A percentile compares a stretch with the other conserved stretches of the same genome.
These are phyloP conservation scores for Mediolabrus comicus DNA, from an alignment of 108 stramenopile species.

Conservation along the genomic window DNA sequence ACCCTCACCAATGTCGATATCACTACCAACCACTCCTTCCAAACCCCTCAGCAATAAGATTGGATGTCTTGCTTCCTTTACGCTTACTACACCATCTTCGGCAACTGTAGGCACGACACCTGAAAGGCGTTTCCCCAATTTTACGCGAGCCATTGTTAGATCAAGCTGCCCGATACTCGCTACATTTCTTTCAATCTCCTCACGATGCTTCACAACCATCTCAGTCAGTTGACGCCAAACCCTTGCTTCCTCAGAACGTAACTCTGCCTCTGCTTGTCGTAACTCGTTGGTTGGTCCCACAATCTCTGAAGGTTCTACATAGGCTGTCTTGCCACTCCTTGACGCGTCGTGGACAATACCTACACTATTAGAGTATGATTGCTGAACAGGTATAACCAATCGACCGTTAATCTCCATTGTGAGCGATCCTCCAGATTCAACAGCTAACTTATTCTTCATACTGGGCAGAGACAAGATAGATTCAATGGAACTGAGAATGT, in stretches of 20 bases:
- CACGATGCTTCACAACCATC: conserved; percentile 50
- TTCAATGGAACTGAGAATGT: conserved; percentile 65
- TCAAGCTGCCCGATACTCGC: conserved; percentile 74
- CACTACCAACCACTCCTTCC: conserved; percentile 82
- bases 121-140: conserved; percentile 61
- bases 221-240: conserved; percentile 72
- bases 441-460: conserved; percentile 64
- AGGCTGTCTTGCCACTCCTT: conserved; percentile 88
- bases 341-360: conserved; percentile 91
- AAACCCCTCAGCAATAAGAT: conserved; percentile 76
- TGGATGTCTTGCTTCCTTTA: conserved; percentile 86
- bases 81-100: conserved; percentile 76
- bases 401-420: conserved; percentile 68
- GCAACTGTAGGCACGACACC: conserved; percentile 81
- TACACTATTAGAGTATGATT: conserved; percentile 48
- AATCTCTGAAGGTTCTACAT: conserved; percentile 89
- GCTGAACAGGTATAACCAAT: conserved; percentile 69
- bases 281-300: conserved; percentile 91
- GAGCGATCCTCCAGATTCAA: conserved; percentile 73
- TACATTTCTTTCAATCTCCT: conserved; percentile 50
- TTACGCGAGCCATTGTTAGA: conserved; percentile 68
- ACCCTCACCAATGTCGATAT: conserved; percentile 74
- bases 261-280: conserved; percentile 63
- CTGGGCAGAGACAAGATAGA: conserved; percentile 55
- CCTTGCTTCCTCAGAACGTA: conserved; percentile 76